Evolutionary conservation across 1,284 basidiomycete species (phyloP), one percentile per base, ranked within the genome.

Genomic region (Jaminaea rosea): DNA sequence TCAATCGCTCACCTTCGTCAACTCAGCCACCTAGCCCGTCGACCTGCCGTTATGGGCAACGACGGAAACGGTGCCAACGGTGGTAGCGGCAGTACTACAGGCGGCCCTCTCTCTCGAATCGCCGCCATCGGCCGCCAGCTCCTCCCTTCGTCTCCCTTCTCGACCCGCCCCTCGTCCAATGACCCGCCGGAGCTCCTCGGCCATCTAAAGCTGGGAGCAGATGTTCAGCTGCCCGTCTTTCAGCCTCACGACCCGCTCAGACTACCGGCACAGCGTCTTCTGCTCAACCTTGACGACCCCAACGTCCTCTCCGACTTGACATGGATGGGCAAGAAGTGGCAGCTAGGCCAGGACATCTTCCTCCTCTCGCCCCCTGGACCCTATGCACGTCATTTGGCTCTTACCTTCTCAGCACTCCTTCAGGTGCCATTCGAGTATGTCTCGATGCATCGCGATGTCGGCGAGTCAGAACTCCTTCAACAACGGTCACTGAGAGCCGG

Each of bases 381-480:
- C 0, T 76, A 69, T 54, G 61, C 75, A 0, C 69, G 75, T n/a
- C 58, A 75, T 4, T 64, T 76, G 26, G 68, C 69, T 34, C 59
- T 74, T 27, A 76, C 75, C 0, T 76, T 76, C 31, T 67, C 69
- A 9, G 59, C 71, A 23, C 59, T 73, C 9, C 55, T 73, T n/a
- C 71, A 72, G 52, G 53, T 72, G 26, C 71, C 71, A 2, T 62
- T 64, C 46, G 75, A 76, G 52, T 60, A 73, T 50, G 69, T 76
- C 45, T 62, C 69, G 4, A 65, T 76, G 42, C 75, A 76, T 47
- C 61, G 73, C 2, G 75, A 76, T 50, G 55, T 75, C 4, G 72
- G 74, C 26, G 75, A 76, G 47, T 62, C 64, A 5, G 75, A 76
- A 46, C 54, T 76, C n/a, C 62, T 75, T 26, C 75, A 76, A 56